Base-by-base conservation (phyloP, 2,329 filamentous ascomycete species). In the Penicillium sp. region DNA sequence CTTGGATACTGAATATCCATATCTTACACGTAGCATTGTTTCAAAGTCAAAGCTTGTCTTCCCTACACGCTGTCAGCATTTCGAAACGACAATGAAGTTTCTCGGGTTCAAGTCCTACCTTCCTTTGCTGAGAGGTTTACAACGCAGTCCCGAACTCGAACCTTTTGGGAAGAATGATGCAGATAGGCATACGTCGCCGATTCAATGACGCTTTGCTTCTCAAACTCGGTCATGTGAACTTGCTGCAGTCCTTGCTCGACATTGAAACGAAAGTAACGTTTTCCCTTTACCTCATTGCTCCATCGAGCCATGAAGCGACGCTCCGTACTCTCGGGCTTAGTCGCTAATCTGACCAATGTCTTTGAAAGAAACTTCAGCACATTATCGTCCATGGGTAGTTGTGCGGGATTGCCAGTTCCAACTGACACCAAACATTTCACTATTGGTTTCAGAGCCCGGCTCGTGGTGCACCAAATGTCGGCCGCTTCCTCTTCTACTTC, bases 251-350 rank as follows among this genome's bases (percentile, higher is more conserved):
- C 69, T 3, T 63, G 61, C 7, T 65, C 55, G 6, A 72, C 69
- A 40, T 70, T 72, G 52, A 72, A 70, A 0, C 69, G 66, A 47
- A 65, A 70, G 37, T 64, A 68, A 0, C 54, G 44, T 6, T 53
- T 47, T 2, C 31, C 26, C 0, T 26, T 43, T 5, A 13, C 22
- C 1, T 54, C 53, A 5, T 51, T 49, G 2, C 38, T 48, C 57
- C 57, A 59, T 5, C 55, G 48, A 19, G 57, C 53, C 46, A 54
- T 51, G 10, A 57, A 59, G 0, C 49, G 53, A 10, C 51, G 35
- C 3, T 58, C 51, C 0, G 49, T 51, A 1, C 57, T 34, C 17
- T 51, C 52, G 0, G 59, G 53, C 21, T 57, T 56, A 1, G 51
- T 56, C 0, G 51, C 53, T 39, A 61, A 45, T 10, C 47, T 45